Evolutionary conservation across 2,329 filamentous ascomycete species (phyloP), one percentile per base, ranked within the genome.

Genomic region (Neofusicoccum cordaticola): DNA sequence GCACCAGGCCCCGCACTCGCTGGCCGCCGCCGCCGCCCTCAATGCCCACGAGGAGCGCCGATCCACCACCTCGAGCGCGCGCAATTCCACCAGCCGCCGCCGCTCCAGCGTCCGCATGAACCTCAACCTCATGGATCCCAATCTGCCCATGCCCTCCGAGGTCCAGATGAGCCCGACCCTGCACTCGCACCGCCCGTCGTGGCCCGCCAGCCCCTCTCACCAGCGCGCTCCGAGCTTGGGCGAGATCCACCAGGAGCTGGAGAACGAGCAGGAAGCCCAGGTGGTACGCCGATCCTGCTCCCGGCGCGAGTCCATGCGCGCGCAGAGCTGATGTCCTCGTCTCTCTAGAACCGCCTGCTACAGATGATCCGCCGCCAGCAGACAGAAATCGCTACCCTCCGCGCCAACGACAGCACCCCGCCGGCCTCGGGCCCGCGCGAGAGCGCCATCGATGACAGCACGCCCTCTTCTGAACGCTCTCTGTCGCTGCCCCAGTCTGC

Each of bases 341-440:
- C 37, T 22, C 39, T 37, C 7, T 68, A 90, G 87, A 93, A 93
- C 73, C 87, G 91, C 11, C 84, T 94, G 2, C 82, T 94, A 50
- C 85, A 86, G 66, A 90, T 92, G 86, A 93, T 94, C 71, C 85
- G 90, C 64, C 83, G 88, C 62, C 89, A 93, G 72, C 91, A 93
- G 73, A 80, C 89, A 47, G 89, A 92, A 69, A 84, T 91, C 35
- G 83, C 86, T 67, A 82, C 86, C 53, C 82, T 89, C 19, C 85
- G 52, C 31, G 72, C 74, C 68, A 50, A 63, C 71, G 77, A 77
- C 69, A 60, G 31, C 42, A 60, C 56, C 42, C 56, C 56, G n/a
- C 41, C 56, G 13, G 56, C 56, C 41, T 47, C 56, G 15, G 56
- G 56, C 41, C 74, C 71, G 66, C 79, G 83, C 66, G 73, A 76